Evolutionary conservation across 371 early-diverging fungal species (phyloP).

Genomic region (Rhizopus sp.): DNA sequence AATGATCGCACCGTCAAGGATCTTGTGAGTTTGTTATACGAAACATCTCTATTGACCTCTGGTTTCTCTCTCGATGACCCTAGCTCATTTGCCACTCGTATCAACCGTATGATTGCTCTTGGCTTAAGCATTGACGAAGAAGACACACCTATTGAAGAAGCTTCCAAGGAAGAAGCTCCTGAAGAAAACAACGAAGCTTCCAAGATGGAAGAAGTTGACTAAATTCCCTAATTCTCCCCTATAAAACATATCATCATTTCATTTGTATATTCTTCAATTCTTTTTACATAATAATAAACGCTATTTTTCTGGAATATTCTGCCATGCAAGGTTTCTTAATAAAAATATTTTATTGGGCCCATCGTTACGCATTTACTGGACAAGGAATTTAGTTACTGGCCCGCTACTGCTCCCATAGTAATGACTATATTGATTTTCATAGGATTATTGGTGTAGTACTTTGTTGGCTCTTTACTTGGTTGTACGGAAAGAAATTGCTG

Average conservation of each 20-base stretch:
- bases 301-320: too few relatives aligned
- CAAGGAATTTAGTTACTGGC: too few relatives aligned
- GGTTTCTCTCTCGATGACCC: constrained; percentile 98
- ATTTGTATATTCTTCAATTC: too few relatives aligned
- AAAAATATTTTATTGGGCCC: too few relatives aligned
- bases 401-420: too few relatives aligned
- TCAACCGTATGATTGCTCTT: constrained; percentile 98
- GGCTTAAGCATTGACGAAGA: constrained; percentile 93
- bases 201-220: constrained; percentile 98
- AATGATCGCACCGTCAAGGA: constrained; percentile 98
- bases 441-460: too few relatives aligned
- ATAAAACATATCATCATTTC: too few relatives aligned
- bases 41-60: constrained; percentile 92
- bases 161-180: constrained; percentile 45
- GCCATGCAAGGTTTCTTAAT: too few relatives aligned
- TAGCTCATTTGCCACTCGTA: constrained; percentile 88
- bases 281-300: neutral
- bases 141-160: constrained; percentile 56
- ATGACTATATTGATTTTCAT: too few relatives aligned
- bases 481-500: too few relatives aligned
- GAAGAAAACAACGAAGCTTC: constrained; percentile 77
- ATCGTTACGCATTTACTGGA: too few relatives aligned
- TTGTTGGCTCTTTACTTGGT: too few relatives aligned
- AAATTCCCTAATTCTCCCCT: constrained; percentile 32
- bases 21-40: constrained; percentile 90